These are phyloP conservation scores for Fusarium sp. DNA, from an alignment of 2,329 filamentous ascomycete genomes.

Conservation along the genomic window DNA sequence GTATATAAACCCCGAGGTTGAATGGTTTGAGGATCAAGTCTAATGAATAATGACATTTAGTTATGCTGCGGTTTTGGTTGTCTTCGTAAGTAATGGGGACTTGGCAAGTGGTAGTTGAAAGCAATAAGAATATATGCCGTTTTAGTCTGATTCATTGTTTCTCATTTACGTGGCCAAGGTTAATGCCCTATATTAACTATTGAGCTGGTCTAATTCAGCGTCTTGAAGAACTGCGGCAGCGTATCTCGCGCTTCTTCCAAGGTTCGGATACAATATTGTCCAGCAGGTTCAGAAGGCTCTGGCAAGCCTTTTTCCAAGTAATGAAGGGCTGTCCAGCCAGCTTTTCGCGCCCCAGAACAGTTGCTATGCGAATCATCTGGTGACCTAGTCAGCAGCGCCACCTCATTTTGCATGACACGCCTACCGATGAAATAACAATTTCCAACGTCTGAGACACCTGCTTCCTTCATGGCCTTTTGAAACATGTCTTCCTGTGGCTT, in stretches of 20 bases:
- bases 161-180: too few relatives aligned
- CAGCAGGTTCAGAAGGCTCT: constrained; percentile 71
- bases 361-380: constrained; percentile 77
- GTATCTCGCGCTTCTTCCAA: constrained; percentile 80
- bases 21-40: too few relatives aligned
- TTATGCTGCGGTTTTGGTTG: too few relatives aligned
- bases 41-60: too few relatives aligned
- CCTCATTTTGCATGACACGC: constrained; percentile 46
- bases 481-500: constrained; percentile 89
- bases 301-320: constrained; percentile 81
- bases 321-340: constrained; percentile 89
- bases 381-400: too few relatives aligned
- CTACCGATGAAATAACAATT: constrained; percentile 93
- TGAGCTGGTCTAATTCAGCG: not conserved
- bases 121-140: too few relatives aligned
- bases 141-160: too few relatives aligned
- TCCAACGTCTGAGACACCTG: constrained; percentile 73
- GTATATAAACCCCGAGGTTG: too few relatives aligned
- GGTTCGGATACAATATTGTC: constrained; percentile 78
- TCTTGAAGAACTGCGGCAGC: constrained; percentile 88
- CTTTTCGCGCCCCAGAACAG: constrained; percentile 78
- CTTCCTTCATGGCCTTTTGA: constrained; percentile 87
- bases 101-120: too few relatives aligned
- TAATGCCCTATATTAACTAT: too few relatives aligned
- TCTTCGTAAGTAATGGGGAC: too few relatives aligned